Base-by-base conservation (phyloP, 139 green algal species). In the Coelastrella sp. region DNA sequence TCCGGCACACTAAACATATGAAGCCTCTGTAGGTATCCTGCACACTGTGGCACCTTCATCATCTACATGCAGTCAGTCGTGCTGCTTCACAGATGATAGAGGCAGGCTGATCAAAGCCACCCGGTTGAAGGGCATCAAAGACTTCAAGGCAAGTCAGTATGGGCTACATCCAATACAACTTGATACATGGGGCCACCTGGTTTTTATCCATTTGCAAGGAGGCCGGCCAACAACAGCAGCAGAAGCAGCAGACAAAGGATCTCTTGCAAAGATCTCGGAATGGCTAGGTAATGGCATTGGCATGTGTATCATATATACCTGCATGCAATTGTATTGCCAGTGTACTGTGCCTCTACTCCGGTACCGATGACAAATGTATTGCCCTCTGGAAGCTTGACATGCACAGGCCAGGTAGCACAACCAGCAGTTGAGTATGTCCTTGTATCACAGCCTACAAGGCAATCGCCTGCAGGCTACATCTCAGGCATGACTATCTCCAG, bases 41-140 rank as follows among this genome's bases (percentile, higher is more conserved):
- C n/a, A n/a, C n/a, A n/a, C n/a, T n/a, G n/a, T 57, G 45, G 45
- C 45, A 57, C 1, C 45, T 57, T 57, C 45, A 57, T 0, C 8
- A 8, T 21, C 45, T 8, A 21, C 45, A 57, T 57, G 0, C 45
- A 57, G 45, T 67, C 21, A 32, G 21, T 32, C 11, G 21, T 66
- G 19, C 21, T 66, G 11, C 57, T 66, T 5, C 27, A 35, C 77
- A 90, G 86, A 83, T 43, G 71, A 90, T 35, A 68, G 89, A 51
- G 90, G 90, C 32, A 38, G 89, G 11, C 72, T 94, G 57, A 60
- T 53, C 17, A 82, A 88, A 57, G 91, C 91, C 21, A 90, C 81
- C 1, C 38, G 88, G 37, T 50, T 94, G 51, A 89, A 86, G 32
- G 92, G 91, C 34, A 91, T 94, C 35, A 30, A 88, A n/a, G 82